Percentiles rank a stretch among this genome's conserved stretches.
These are phyloP conservation scores for Penicillium cinerascens DNA, from an alignment of 495 filamentous ascomycete species.

Conservation along the genomic window DNA sequence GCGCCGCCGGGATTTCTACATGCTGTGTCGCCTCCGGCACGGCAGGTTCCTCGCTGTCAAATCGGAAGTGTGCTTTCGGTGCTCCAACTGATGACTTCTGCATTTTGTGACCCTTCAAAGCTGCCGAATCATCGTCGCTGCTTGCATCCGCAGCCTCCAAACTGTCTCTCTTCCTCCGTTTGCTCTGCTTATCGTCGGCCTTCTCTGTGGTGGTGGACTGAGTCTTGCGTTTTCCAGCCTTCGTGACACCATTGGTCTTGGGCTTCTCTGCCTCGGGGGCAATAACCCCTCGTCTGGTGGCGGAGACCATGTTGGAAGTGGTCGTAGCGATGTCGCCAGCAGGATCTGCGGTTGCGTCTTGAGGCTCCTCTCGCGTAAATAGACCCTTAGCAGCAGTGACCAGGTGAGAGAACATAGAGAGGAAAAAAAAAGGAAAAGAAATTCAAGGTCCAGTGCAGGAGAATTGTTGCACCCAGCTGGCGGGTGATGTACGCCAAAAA, in stretches of 20 bases:
- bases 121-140: slow-evolving; percentile 3
- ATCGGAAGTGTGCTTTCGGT: slow-evolving; percentile 39
- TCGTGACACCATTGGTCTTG: slow-evolving; percentile 12
- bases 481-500: slow-evolving; percentile 29
- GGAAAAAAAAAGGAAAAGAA: slow-evolving; percentile 5
- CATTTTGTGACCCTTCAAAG: slow-evolving; percentile 15
- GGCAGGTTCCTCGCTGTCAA: slow-evolving; percentile 45
- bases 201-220: slow-evolving; percentile 17
- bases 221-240: slow-evolving; percentile 38
- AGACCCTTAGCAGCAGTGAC: slow-evolving; percentile 45
- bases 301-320: slow-evolving; percentile 36
- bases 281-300: slow-evolving; percentile 30
- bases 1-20: slow-evolving; percentile 21
- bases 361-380: slow-evolving; percentile 31
- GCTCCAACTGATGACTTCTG: slow-evolving; percentile 15
- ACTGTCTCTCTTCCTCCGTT: slow-evolving; percentile 37
- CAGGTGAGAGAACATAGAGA: slow-evolving; percentile 45
- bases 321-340: slow-evolving; percentile 17
- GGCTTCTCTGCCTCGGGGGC: slow-evolving; percentile 15
- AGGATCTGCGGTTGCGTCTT: slow-evolving; percentile 13
- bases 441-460: slow-evolving; percentile 4
- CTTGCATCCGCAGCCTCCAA: slow-evolving; percentile 20
- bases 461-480: slow-evolving; percentile 2
- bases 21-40: slow-evolving; percentile 19
- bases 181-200: slow-evolving; percentile 29